Conservation (phyloP, 2,329 filamentous ascomycete genomes). For the Calonectria hongkongensis region DNA sequence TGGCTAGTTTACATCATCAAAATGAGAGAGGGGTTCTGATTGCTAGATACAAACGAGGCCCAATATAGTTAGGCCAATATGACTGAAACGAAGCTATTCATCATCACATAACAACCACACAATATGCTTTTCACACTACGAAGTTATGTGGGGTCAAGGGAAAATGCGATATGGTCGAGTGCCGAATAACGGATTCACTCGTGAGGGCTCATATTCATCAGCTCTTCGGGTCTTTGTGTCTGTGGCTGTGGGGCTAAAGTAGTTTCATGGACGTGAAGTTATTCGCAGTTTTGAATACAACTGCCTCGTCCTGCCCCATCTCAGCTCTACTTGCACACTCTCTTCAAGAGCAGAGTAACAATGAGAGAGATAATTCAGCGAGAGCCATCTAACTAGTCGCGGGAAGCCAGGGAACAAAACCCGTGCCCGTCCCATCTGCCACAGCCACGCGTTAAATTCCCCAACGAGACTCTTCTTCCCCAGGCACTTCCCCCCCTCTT, state of each 20-base stretch:
- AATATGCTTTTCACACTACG: not conserved
- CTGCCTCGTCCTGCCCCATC: constrained; percentile 7
- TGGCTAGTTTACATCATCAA: too few species aligned
- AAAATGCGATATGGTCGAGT: constrained; percentile 1
- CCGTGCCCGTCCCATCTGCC: constrained; percentile 5
- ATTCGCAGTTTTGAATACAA: constrained; percentile 17
- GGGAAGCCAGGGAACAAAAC: constrained; percentile 3
- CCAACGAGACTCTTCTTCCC: not conserved
- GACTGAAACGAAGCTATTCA: too few species aligned
- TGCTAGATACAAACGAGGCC: not conserved
- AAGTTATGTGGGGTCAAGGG: not conserved
- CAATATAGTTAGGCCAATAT: not conserved
- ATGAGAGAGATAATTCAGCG: constrained; percentile 40
- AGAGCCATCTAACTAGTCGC: constrained; percentile 38
- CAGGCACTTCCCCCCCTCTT: not conserved
- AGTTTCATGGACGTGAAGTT: constrained; percentile 6
- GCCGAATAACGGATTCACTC: constrained; percentile 20
- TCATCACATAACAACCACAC: not conserved
- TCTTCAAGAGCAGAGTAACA: constrained; percentile 30
- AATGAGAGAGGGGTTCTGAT: not conserved
- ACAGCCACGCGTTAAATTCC: not conserved
- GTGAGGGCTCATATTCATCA: constrained; percentile 1
- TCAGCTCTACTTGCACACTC: constrained; percentile 35
- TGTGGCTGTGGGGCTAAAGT: not conserved
- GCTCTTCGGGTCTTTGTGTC: constrained; percentile 7